These are phyloP conservation scores for Trichoderma asperellum DNA, from an alignment of 2,329 filamentous ascomycete species.

Conservation along the genomic window DNA sequence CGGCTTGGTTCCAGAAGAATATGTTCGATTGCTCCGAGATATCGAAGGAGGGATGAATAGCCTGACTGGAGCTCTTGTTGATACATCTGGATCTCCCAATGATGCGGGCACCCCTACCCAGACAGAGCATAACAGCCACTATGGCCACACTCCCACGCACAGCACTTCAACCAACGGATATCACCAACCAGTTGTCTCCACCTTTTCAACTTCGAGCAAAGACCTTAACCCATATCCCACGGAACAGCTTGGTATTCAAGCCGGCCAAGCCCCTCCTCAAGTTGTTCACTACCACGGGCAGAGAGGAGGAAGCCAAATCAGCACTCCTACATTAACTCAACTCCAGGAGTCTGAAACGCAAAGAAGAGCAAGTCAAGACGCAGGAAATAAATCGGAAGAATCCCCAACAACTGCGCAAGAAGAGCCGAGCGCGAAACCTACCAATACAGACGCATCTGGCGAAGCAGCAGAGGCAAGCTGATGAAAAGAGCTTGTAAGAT, in stretches of 20 bases:
- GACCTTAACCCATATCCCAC: constrained; percentile 71
- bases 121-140: constrained; percentile 55
- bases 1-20: constrained; percentile 93
- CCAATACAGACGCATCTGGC: constrained; percentile 26
- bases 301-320: constrained; percentile 68
- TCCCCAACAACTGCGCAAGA: constrained; percentile 45
- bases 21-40: constrained; percentile 87
- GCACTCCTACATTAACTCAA: constrained; percentile 62
- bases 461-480: constrained; percentile 36
- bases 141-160: constrained; percentile 53
- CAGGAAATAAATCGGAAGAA: constrained; percentile 46
- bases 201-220: constrained; percentile 71
- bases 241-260: constrained; percentile 64
- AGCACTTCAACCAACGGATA: constrained; percentile 62
- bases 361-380: constrained; percentile 56
- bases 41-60: constrained; percentile 89
- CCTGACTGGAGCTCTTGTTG: constrained; percentile 63
- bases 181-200: constrained; percentile 68
- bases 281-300: constrained; percentile 71
- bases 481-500: constrained; percentile 33
- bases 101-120: constrained; percentile 65
- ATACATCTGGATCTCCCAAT: constrained; percentile 56
- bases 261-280: constrained; percentile 65
- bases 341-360: constrained; percentile 54
- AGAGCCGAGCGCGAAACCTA: constrained; percentile 33